Base-by-base conservation (phyloP, 768 basidiomycete species). In the Tylopilus sp. region DNA sequence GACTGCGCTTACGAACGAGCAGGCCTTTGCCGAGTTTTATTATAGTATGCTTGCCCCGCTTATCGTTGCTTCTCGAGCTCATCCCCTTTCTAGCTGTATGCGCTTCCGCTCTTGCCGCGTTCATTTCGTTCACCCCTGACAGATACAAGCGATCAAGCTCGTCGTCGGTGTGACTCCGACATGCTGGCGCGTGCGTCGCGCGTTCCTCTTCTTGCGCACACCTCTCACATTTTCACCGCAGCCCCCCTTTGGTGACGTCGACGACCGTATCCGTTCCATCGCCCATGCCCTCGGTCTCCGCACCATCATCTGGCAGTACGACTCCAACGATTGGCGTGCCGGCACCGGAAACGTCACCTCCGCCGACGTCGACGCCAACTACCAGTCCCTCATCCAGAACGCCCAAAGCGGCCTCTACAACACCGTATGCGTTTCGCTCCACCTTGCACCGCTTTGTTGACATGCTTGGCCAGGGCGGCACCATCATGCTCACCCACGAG, bases 21-120 rank as follows among this genome's bases (percentile, higher is more conserved):
- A 85, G 55, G 85, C 82, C 5, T 88, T 90, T 52, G 88, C 88
- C 4, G 89, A 92, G 67, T 74, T 92, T 17, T 89, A 85, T 54
- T 92, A 89, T 70, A 83, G 82, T 80, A 57, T 31, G 81, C 67
- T 11, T 48, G 6, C 6, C 5, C 36, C 5, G 17, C 22, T 24
- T 26, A 10, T n/a, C 14, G 22, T 6, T 10, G 0, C 5, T 25
- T 44, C 4, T 38, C 31, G n/a, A n/a, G 22, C 63, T 64, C 21
- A 58, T 36, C 22, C 34, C 38, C 33, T 3, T 10, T 10, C 19
- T 45, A 71, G 67, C 67, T 9, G 69, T 69, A 61, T 48, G 68
- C 54, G 2, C 24, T 4, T 19, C 5, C 17, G 11, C 2, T 19
- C 2, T 2, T 30, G 9, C 8, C 21, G 11, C 1, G 12, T 6